A percentile compares a stretch with the other conserved stretches of the same genome.
Conservation (phyloP, 768 basidiomycete species). For the Suillus variegatus region DNA sequence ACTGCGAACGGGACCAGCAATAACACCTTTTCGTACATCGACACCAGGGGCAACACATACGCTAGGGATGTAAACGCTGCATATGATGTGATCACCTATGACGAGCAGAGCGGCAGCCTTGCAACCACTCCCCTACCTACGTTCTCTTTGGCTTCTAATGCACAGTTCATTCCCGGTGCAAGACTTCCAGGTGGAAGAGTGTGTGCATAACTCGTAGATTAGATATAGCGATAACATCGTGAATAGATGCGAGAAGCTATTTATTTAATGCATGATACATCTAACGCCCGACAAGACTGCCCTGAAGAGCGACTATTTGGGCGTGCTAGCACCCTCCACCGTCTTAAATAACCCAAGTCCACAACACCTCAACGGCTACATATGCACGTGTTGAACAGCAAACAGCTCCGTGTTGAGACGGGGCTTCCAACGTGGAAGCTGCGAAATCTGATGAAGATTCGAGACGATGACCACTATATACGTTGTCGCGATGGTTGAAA, state of each 20-base stretch:
- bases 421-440: constrained; percentile 21
- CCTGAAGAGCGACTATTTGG: background rate
- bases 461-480: constrained; percentile 3
- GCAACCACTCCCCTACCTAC: constrained; percentile 21
- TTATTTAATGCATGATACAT: background rate
- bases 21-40: constrained; percentile 65
- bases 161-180: constrained; percentile 14
- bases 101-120: constrained; percentile 55
- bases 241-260: background rate
- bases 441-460: constrained; percentile 23
- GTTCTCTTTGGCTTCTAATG: constrained; percentile 2
- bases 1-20: constrained; percentile 69
- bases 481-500: constrained; percentile 20
- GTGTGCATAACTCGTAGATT: background rate
- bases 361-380: constrained; percentile 16
- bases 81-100: constrained; percentile 60
- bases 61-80: constrained; percentile 59
- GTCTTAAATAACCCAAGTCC: constrained; percentile 12
- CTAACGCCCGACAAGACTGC: background rate
- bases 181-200: constrained; percentile 39
- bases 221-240: background rate
- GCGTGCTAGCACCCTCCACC: constrained; percentile 6
- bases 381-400: constrained; percentile 43
- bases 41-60: constrained; percentile 63
- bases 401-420: constrained; percentile 42